These are phyloP conservation scores for Laetiporus sulphureus DNA, from an alignment of 1,284 basidiomycete genomes.

Conservation along the genomic window DNA sequence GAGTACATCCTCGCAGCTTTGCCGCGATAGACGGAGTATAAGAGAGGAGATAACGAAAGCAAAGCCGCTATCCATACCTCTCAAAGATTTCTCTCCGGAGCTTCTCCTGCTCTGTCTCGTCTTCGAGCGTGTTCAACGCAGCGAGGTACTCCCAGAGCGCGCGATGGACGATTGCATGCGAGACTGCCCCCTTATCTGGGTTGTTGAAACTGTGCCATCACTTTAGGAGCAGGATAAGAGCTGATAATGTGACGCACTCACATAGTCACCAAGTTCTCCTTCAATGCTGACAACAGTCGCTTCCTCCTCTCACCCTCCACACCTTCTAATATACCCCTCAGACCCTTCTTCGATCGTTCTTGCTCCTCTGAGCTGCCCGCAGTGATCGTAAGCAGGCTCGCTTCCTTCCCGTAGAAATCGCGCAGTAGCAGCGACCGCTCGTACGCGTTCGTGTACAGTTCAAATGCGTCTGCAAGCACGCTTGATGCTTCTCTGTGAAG, in stretches of 20 bases:
- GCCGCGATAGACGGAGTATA: no score
- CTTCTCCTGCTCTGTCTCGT: constrained; percentile 58
- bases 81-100: constrained; percentile 63
- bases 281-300: constrained; percentile 61
- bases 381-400: constrained; percentile 58
- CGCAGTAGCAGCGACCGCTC: constrained; percentile 74
- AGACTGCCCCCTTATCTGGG: constrained; percentile 80
- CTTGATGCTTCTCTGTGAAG: constrained; percentile 78
- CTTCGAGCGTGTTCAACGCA: constrained; percentile 44
- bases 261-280: constrained; percentile 73
- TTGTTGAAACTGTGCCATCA: constrained; percentile 67
- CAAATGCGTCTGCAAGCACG: constrained; percentile 82
- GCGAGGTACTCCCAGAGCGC: constrained; percentile 71
- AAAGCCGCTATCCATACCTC: constrained; percentile 25
- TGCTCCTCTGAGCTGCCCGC: constrained; percentile 53
- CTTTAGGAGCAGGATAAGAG: neutral
- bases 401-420: constrained; percentile 88
- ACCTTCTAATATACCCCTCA: constrained; percentile 61
- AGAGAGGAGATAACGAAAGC: constrained; percentile 1
- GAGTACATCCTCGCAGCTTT: constrained; percentile 72
- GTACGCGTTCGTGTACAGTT: constrained; percentile 78
- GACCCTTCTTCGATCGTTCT: constrained; percentile 55
- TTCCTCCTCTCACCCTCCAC: constrained; percentile 56
- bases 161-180: constrained; percentile 81
- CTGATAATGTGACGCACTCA: constrained; percentile 30